Conservation (phyloP, 352 stramenopile genomes). For the Lagenidium giganteum region DNA sequence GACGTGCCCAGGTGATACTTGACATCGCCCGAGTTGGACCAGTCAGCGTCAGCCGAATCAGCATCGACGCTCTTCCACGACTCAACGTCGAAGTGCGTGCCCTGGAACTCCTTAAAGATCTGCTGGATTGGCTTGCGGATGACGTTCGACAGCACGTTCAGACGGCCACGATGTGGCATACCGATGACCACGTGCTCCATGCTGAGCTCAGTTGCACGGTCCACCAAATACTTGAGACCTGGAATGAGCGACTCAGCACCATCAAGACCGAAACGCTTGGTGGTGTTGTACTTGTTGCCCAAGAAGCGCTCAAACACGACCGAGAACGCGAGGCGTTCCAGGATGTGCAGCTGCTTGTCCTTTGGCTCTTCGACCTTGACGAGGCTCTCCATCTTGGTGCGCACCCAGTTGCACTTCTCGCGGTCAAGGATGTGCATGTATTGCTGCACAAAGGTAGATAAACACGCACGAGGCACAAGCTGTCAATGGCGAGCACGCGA, state of each 20-base stretch:
- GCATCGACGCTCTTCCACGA: too few species aligned
- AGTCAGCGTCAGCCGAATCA: constrained; percentile 78
- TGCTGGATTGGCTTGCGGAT: constrained; percentile 97
- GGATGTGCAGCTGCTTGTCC: constrained; percentile 96
- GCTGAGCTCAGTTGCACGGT: constrained; percentile 91
- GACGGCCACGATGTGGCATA: constrained; percentile 95
- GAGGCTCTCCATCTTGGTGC: constrained; percentile 79
- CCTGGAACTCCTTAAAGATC: constrained; percentile 97
- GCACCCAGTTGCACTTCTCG: constrained; percentile 98
- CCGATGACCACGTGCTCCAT: constrained; percentile 97
- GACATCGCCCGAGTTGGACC: constrained; percentile 93
- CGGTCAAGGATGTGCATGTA: constrained; percentile 99
- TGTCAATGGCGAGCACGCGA: background rate
- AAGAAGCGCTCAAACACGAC: constrained; percentile 99
- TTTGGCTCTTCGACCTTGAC: constrained; percentile 70
- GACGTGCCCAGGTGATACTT: constrained; percentile 99
- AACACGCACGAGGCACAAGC: background rate
- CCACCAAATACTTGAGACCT: constrained; percentile 95
- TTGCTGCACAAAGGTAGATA: constrained; percentile 49
- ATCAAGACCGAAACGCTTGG: constrained; percentile 97
- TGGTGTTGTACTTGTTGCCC: constrained; percentile 98
- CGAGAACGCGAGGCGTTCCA: constrained; percentile 95
- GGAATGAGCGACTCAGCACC: constrained; percentile 94
- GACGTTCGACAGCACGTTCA: constrained; percentile 98
- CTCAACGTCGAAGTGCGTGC: constrained; percentile 93